Evolutionary conservation across 257 asterid species (phyloP), one percentile per base, ranked within the genome.

Genomic region (Catharanthus roseus): DNA sequence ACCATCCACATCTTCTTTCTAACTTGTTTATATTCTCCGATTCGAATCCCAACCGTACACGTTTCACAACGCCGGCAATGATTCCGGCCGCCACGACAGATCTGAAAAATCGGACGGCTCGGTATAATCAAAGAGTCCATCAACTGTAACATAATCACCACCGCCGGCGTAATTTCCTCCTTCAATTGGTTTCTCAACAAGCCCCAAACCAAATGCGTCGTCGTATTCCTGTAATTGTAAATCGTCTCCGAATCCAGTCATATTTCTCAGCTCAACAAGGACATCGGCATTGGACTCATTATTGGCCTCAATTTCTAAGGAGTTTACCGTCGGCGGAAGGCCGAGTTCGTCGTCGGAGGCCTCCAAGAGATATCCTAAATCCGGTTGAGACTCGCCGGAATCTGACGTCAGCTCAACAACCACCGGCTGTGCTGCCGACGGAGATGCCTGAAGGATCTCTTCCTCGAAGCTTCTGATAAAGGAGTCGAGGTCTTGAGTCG

Each of bases 331-430:
- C 1, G 88, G 84, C 0, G 88, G 88, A 18, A 84, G 78, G 41
- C 88, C 88, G n/a, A 84, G 81, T 66, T 84, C 88, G 55, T 84
- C 84, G 57, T 84, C 86, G 1, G 88, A 81, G 9, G 88, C 88
- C 15, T 58, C 88, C 34, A 84, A 79, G 23, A 84, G 85, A 65
- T 70, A 84, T 2, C 86, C 86, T 0, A 84, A 81, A 18, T 81
- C 84, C 75, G 84, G 77, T 24, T 70, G 83, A 5, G 76, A 67
- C 6, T 75, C 78, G 34, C 70, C 78, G 74, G 80, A 72, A 13
- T 63, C 51, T 12, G 82, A 70, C 38, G 54, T 42, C 68, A 42
- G 70, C 45, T 66, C 68, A 0, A 31, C 36, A 5, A 21, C 77
- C n/a, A 67, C 34, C 19, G 21, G 78, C 18, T 39, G 53, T n/a